Percentiles rank a stretch among this genome's conserved stretches.
Conservation (phyloP, 2,329 filamentous ascomycete species). For the Orbilia brochopaga region DNA sequence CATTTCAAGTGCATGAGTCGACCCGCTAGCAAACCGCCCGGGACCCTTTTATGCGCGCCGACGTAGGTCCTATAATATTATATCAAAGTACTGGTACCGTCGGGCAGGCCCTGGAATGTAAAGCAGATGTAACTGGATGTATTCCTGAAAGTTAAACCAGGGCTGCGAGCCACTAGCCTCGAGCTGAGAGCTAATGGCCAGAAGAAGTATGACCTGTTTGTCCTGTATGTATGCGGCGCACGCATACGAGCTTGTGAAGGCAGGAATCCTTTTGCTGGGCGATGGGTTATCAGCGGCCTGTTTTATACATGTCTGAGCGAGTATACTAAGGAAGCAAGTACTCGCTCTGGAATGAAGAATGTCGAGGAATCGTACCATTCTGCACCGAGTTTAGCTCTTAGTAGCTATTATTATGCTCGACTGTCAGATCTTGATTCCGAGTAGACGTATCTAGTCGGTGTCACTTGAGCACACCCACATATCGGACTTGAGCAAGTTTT, state of each 20-base stretch:
- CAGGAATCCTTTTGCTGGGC: no score
- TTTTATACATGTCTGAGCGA: no score
- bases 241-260: neutral
- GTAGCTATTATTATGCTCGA: neutral
- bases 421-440: conserved; percentile 2
- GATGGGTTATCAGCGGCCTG: neutral
- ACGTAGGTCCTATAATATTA: no score
- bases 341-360: no score
- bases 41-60: neutral
- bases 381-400: neutral
- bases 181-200: no score
- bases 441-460: neutral
- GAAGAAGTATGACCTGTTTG: no score
- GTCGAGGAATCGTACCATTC: neutral
- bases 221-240: no score
- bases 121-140: neutral
- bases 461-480: neutral
- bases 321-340: no score
- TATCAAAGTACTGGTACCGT: neutral
- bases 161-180: neutral
- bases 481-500: neutral
- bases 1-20: neutral
- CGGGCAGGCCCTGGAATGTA: neutral
- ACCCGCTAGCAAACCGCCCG: neutral
- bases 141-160: neutral